Evolutionary conservation across 306 rosid genomes (phyloP), one percentile per base, ranked within the genome.

Genomic region (Biancaea sappan): DNA sequence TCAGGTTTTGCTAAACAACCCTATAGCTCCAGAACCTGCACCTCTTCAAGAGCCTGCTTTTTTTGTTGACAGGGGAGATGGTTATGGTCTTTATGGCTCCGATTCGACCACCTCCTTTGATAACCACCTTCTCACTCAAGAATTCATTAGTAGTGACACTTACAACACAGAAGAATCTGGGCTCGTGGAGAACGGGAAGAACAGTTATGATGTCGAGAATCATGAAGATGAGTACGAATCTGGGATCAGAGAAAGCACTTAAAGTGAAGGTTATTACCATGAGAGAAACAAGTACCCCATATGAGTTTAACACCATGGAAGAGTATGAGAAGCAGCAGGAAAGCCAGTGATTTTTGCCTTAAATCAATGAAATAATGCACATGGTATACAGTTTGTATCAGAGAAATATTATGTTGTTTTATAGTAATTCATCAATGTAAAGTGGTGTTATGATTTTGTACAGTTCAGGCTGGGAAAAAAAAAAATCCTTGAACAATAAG

Each of bases 271-370:
- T 52, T 22, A 11, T 4, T 22, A 10, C 7, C 3, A 10, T n/a
- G n/a, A n/a, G n/a, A n/a, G n/a, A n/a, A n/a, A n/a, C 3, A 62
- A 75, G 76, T 67, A 81, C 29, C 86, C 82, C 2, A 85, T n/a
- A 87, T 61, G 92, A 84, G 80, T 86, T 84, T 69, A 76, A 90
- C 72, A 78, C 93, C 43, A 91, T 89, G 96, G 97, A 87, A 72
- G 97, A 93, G 84, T 92, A 81, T 58, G 92, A 89, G 56, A 92
- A 72, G 81, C 86, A 86, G 80, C 85, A 85, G 68, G 81, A 71
- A 85, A 78, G 76, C 52, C 85, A 87, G 78, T 81, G 79, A 24
- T 84, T 83, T 69, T 74, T 43, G 9, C 97, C 97, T 60, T 31
- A n/a, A n/a, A n/a, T n/a, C n/a, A n/a, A n/a, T n/a, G n/a, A n/a